Percentiles rank a stretch among this genome's conserved stretches.
Evolutionary conservation across 2,329 filamentous ascomycete genomes (phyloP).

Genomic region (Aureobasidium namibiae): DNA sequence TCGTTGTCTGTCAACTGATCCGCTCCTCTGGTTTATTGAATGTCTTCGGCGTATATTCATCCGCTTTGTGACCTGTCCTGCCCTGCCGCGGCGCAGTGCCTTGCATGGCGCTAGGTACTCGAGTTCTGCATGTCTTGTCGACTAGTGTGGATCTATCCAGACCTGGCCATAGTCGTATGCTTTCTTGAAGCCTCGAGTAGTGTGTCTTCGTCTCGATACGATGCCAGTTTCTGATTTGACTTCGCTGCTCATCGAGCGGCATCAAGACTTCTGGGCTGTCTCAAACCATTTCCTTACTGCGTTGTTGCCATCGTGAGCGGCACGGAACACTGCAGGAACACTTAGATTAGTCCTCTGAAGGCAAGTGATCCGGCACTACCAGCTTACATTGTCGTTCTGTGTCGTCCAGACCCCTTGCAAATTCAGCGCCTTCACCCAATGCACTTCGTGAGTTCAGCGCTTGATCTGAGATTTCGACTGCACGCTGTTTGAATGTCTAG

Average conservation of each 20-base stretch:
- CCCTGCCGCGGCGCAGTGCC: not conserved
- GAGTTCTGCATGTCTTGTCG: not conserved
- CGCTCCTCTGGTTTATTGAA: not conserved
- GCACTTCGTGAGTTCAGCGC: constrained; percentile 65
- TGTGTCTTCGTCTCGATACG: not conserved
- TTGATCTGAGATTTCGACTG: constrained; percentile 77
- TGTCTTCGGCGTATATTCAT: too few species aligned
- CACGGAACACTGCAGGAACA: constrained; percentile 34
- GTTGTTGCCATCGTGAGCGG: constrained; percentile 40
- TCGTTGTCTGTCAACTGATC: not conserved
- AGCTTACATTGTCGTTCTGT: constrained; percentile 63
- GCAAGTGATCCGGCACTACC: not conserved
- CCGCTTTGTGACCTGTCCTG: too few species aligned
- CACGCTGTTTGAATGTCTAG: constrained; percentile 71
- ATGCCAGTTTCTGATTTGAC: not conserved
- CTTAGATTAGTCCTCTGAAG: not conserved
- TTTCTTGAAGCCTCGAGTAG: not conserved
- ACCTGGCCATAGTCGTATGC: not conserved
- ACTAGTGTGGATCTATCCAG: not conserved
- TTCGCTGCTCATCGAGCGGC: not conserved
- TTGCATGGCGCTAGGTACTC: not conserved
- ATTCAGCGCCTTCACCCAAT: constrained; percentile 57
- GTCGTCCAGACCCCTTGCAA: constrained; percentile 81
- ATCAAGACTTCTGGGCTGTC: constrained; percentile 14
- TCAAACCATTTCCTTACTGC: constrained; percentile 37